Evolutionary conservation across 2,329 filamentous ascomycete genomes (phyloP).

Genomic region (Fusarium drepaniforme): DNA sequence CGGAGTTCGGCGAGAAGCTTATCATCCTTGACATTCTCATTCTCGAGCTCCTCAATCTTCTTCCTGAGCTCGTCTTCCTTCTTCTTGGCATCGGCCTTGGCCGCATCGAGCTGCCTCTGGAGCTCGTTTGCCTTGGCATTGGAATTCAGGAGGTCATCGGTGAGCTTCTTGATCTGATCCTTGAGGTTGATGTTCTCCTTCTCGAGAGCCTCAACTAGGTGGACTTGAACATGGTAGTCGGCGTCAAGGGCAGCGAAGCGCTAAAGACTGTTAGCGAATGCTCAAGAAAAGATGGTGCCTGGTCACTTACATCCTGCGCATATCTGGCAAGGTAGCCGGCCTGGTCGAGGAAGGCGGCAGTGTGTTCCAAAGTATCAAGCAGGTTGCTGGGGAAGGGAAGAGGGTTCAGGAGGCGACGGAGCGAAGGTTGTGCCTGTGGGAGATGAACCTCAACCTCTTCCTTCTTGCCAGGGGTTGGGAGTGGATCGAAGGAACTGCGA

Average conservation of each 20-base stretch:
- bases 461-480: background rate
- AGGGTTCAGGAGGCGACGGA: background rate
- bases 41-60: background rate
- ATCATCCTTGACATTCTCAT: background rate
- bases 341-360: background rate
- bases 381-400: background rate
- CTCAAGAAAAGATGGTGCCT: background rate
- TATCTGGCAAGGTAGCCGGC: constrained; percentile 3
- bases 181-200: background rate
- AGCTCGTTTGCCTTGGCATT: background rate
- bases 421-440: background rate
- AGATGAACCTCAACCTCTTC: background rate
- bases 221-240: background rate
- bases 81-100: background rate
- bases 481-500: background rate
- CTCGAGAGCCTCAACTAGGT: background rate
- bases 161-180: background rate
- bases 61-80: background rate
- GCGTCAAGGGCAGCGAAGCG: background rate
- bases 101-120: background rate
- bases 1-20: background rate
- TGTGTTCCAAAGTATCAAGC: background rate
- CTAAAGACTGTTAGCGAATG: background rate
- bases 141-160: background rate
- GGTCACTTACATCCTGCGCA: background rate